phyloP scores from a whole-genome alignment of 371 early-diverging fungal genomes.

The Zychaea mexicana region DNA sequence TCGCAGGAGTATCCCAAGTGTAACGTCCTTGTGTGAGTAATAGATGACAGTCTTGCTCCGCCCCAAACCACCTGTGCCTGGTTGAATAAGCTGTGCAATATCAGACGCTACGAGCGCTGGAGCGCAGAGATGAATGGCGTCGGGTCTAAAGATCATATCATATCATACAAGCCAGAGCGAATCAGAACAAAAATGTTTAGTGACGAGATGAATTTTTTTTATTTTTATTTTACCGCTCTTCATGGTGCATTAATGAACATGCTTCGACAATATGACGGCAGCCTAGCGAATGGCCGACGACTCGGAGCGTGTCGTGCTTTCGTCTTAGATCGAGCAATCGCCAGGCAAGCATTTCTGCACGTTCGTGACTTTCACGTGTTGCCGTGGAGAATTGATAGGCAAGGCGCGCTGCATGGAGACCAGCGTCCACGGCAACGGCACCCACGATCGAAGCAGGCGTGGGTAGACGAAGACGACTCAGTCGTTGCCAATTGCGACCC shows the following conservation, averaged over 20 bases:
- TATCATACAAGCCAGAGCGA: not conserved
- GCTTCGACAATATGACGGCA: constrained; percentile 55
- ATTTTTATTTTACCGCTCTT: constrained; percentile 31
- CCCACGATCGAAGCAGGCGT: constrained; percentile 43
- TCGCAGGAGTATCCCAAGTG: constrained; percentile 42
- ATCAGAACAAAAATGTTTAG: not conserved
- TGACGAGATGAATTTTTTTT: not conserved
- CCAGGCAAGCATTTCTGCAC: constrained; percentile 51
- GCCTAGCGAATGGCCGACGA: constrained; percentile 51
- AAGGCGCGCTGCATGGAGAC: constrained; percentile 42
- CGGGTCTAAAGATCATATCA: constrained; percentile 28
- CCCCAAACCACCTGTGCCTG: constrained; percentile 33
- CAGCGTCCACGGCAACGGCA: constrained; percentile 39
- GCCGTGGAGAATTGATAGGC: constrained; percentile 46
- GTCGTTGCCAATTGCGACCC: constrained; percentile 27
- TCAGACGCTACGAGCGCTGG: constrained; percentile 44
- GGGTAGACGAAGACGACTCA: constrained; percentile 35
- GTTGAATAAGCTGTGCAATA: constrained; percentile 27
- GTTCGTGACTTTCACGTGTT: constrained; percentile 35
- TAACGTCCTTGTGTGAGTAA: constrained; percentile 46
- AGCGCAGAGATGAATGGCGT: constrained; percentile 50
- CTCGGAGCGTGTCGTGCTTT: constrained; percentile 41
- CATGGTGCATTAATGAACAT: constrained; percentile 32
- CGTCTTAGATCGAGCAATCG: constrained; percentile 40
- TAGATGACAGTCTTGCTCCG: constrained; percentile 36